phyloP scores from a whole-genome alignment of 192 early-diverging fungal genomes.

The Chytriomyces sp. region DNA sequence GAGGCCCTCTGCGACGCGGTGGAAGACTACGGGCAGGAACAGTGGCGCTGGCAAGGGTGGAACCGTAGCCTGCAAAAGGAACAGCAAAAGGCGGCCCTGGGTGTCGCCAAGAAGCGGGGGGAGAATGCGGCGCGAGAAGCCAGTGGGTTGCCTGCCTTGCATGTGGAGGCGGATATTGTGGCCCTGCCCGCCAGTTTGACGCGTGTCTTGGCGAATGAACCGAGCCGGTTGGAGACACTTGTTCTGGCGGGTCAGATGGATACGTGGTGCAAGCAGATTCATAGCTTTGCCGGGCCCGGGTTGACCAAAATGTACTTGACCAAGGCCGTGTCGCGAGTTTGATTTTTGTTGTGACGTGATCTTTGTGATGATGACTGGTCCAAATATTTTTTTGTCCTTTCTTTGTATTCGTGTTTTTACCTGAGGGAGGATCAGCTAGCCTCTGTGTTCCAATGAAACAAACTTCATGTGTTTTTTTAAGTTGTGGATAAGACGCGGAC shows the following conservation, averaged over 20 bases:
- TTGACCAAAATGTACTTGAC: conserved; percentile 85
- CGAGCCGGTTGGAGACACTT: conserved; percentile 86
- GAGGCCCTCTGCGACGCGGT: conserved; percentile 79
- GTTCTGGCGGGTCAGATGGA: conserved; percentile 90
- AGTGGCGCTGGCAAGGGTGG: conserved; percentile 91
- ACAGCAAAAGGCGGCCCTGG: conserved; percentile 73
- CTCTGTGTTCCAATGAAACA: too few species aligned
- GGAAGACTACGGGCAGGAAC: conserved; percentile 89
- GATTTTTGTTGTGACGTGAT: too few species aligned
- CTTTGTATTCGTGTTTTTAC: too few species aligned
- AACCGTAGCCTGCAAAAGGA: conserved; percentile 88
- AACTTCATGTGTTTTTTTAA: too few species aligned
- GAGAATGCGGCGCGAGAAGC: conserved; percentile 73
- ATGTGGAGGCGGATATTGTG: conserved; percentile 75
- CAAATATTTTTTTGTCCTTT: too few species aligned
- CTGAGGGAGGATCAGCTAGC: too few species aligned
- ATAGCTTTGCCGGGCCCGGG: conserved; percentile 92
- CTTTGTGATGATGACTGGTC: too few species aligned
- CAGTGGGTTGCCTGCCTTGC: conserved; percentile 68
- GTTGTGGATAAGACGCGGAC: too few species aligned
- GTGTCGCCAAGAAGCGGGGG: conserved; percentile 61
- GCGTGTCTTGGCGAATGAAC: conserved; percentile 74
- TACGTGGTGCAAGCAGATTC: conserved; percentile 89
- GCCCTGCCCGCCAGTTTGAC: conserved; percentile 60
- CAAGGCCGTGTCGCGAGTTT: conserved; percentile 37